phyloP scores from a whole-genome alignment of 805 yeast genomes.

The Myxozyma udenii region DNA sequence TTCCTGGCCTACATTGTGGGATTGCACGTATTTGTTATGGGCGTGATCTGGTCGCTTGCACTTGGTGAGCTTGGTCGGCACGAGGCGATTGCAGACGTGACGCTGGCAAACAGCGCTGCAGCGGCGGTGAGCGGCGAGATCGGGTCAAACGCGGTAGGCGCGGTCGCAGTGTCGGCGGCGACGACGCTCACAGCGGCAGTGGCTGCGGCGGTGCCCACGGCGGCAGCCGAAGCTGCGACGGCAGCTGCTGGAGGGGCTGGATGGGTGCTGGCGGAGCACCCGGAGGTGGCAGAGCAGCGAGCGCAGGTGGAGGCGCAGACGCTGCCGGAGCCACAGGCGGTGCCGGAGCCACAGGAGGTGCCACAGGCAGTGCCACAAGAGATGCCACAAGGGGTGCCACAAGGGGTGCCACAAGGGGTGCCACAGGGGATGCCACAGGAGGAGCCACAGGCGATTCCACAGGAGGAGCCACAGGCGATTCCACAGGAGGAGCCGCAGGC shows the following conservation, averaged over 20 bases:
- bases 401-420: neutral
- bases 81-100: neutral
- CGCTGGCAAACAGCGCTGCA: neutral
- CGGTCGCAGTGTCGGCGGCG: neutral
- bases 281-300: neutral
- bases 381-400: neutral
- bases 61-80: constrained; percentile 27
- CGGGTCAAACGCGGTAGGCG: neutral
- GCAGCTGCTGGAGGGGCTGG: neutral
- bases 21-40: constrained; percentile 69
- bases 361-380: neutral
- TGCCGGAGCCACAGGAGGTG: neutral
- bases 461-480: neutral
- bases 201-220: neutral
- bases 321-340: neutral
- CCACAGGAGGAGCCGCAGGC: neutral
- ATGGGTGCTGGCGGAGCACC: neutral
- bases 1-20: constrained; percentile 72
- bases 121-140: no score
- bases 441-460: neutral
- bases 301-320: neutral
- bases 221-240: neutral
- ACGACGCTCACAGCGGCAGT: neutral
- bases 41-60: constrained; percentile 28
- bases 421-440: neutral